These are phyloP conservation scores for Penicillium sp. DNA, from an alignment of 2,329 filamentous ascomycete species.

Conservation along the genomic window DNA sequence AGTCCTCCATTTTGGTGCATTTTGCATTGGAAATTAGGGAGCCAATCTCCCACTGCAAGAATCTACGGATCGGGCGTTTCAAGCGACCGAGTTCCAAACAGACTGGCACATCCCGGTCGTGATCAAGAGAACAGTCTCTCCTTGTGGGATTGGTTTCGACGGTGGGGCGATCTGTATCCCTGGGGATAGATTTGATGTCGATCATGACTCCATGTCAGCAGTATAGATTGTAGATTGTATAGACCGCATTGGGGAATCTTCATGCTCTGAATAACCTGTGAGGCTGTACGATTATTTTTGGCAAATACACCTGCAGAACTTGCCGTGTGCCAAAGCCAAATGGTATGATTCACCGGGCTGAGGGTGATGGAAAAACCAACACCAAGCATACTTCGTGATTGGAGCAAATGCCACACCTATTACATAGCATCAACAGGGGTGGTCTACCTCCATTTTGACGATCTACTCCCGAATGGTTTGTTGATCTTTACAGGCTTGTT, in stretches of 20 bases:
- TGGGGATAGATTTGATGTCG: not conserved
- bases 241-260: not conserved
- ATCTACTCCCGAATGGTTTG: not conserved
- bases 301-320: constrained; percentile 1
- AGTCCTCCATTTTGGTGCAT: not conserved
- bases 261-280: not conserved
- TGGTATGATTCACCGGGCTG: not conserved
- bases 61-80: not conserved
- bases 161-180: constrained; percentile 3
- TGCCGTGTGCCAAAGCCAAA: not conserved
- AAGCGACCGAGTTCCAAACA: not conserved
- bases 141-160: not conserved
- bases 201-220: not conserved
- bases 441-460: not conserved
- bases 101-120: not conserved
- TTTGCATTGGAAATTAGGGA: not conserved
- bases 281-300: constrained; percentile 5
- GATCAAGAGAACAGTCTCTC: not conserved
- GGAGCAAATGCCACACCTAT: not conserved
- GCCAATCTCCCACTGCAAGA: not conserved
- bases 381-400: not conserved
- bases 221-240: not conserved
- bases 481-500: not conserved
- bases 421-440: not conserved
- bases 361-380: not conserved